phyloP scores from a whole-genome alignment of 2,329 filamentous ascomycete species.

The Colletotrichum nymphaeae region DNA sequence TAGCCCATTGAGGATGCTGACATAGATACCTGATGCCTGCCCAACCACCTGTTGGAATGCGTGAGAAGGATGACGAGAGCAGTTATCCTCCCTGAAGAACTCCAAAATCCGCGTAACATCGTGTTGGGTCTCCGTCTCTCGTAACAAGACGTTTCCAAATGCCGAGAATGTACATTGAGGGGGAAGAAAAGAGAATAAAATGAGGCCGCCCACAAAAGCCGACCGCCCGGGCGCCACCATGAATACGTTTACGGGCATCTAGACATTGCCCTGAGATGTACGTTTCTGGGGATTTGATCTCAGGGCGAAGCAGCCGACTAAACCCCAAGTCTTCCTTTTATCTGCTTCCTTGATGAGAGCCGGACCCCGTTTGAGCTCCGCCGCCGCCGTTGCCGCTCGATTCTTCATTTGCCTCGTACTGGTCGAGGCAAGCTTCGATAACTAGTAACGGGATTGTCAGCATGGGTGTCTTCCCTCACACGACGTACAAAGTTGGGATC shows the following conservation, averaged over 20 bases:
- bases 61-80: constrained; percentile 25
- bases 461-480: not conserved
- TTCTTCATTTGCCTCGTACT: constrained; percentile 55
- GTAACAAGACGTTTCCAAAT: constrained; percentile 15
- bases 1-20: constrained; percentile 27
- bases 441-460: constrained; percentile 38
- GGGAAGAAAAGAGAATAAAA: not conserved
- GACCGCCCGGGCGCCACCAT: constrained; percentile 8
- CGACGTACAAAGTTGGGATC: not conserved
- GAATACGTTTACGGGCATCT: constrained; percentile 7
- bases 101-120: constrained; percentile 29
- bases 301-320: not conserved
- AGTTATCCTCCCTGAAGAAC: constrained; percentile 29
- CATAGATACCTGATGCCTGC: constrained; percentile 33
- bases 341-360: constrained; percentile 32
- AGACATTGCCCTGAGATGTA: constrained; percentile 4
- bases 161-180: constrained; percentile 27
- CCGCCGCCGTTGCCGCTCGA: constrained; percentile 45
- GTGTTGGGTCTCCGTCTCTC: constrained; percentile 17
- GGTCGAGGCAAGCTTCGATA: constrained; percentile 55
- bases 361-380: constrained; percentile 25
- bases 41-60: constrained; percentile 29
- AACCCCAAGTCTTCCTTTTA: constrained; percentile 13
- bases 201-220: constrained; percentile 10
- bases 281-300: not conserved